Evolutionary conservation across 768 basidiomycete genomes (phyloP).

Genomic region (Tephrocybe sp.): DNA sequence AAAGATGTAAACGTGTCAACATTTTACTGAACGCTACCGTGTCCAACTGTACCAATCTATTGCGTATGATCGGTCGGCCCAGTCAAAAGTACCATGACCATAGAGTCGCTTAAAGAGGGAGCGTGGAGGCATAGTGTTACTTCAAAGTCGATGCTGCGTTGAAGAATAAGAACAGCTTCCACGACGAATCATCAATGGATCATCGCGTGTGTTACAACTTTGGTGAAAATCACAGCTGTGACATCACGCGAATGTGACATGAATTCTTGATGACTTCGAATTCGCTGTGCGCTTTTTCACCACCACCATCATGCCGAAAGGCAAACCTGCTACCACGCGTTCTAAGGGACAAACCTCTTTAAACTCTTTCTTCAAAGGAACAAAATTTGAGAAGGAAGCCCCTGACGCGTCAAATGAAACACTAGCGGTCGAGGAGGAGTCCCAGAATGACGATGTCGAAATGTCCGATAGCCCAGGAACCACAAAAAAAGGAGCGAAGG

Average conservation of each 20-base stretch:
- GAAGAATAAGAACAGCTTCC: too few species aligned
- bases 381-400: conserved; percentile 34
- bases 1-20: background rate
- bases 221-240: conserved; percentile 11
- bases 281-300: conserved; percentile 11
- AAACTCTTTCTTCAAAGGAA: conserved; percentile 51
- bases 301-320: conserved; percentile 46
- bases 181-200: too few species aligned
- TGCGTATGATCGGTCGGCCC: conserved; percentile 47
- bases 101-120: conserved; percentile 27
- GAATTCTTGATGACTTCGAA: background rate
- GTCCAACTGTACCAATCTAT: conserved; percentile 47
- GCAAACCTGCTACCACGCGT: conserved; percentile 34
- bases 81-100: conserved; percentile 37
- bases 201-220: too few species aligned
- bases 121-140: conserved; percentile 7
- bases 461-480: conserved; percentile 28
- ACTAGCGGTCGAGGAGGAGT: conserved; percentile 30
- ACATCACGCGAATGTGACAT: conserved; percentile 23
- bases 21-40: background rate
- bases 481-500: conserved; percentile 35
- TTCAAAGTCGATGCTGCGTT: too few species aligned
- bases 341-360: conserved; percentile 53
- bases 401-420: conserved; percentile 30
- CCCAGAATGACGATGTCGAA: conserved; percentile 27